phyloP scores from a whole-genome alignment of 2,329 filamentous ascomycete species.

The Alternaria infectoria region DNA sequence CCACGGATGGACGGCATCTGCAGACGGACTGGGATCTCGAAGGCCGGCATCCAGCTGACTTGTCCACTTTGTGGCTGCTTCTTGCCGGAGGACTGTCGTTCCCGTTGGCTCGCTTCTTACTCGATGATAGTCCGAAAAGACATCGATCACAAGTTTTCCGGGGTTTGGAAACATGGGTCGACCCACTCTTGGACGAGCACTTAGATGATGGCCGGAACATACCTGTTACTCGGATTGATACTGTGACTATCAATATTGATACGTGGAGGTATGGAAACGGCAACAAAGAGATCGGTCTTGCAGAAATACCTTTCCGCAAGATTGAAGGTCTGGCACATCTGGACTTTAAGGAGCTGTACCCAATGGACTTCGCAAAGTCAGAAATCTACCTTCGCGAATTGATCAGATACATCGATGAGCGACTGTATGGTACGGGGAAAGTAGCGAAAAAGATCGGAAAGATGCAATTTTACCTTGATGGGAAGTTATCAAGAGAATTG shows the following conservation, averaged over 20 bases:
- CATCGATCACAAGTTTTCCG: not conserved
- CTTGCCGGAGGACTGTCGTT: not conserved
- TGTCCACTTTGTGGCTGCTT: not conserved
- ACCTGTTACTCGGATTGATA: not conserved
- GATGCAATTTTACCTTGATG: not conserved
- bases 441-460: not conserved
- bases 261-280: not conserved
- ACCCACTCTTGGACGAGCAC: not conserved
- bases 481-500: not conserved
- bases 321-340: not conserved
- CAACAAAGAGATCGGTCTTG: not conserved
- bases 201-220: not conserved
- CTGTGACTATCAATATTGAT: not conserved
- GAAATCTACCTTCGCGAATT: not conserved
- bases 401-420: not conserved
- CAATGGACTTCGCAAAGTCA: constrained; percentile 1
- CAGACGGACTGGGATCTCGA: not conserved
- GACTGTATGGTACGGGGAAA: not conserved
- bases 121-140: not conserved
- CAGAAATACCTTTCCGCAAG: not conserved
- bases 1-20: not conserved
- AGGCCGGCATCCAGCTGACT: not conserved
- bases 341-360: not conserved
- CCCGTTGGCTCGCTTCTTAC: not conserved
- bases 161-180: constrained; percentile 3